Conservation (phyloP, 2,329 filamentous ascomycete genomes). For the Xylaria sp. region DNA sequence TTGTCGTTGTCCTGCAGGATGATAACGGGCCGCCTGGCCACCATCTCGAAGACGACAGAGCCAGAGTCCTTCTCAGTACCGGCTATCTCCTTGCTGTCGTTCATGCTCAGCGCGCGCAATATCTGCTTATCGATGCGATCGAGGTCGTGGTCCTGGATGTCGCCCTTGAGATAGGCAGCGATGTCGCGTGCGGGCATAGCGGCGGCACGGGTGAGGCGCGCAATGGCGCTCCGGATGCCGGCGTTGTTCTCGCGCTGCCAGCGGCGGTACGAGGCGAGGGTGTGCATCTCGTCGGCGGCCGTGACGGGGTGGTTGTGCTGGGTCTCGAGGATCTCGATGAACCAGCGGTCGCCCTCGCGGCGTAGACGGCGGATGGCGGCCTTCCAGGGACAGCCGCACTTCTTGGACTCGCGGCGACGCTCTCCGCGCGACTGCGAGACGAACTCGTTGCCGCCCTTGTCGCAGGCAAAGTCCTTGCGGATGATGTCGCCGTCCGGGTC, state of each 20-base stretch:
- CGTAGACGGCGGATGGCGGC: slow-evolving; percentile 46
- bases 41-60: slow-evolving; percentile 43
- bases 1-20: slow-evolving; percentile 40
- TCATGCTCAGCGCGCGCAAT: slow-evolving; percentile 46
- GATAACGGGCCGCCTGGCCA: slow-evolving; percentile 45
- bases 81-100: slow-evolving; percentile 42
- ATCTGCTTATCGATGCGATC: slow-evolving; percentile 47
- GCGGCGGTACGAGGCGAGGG: slow-evolving; percentile 47
- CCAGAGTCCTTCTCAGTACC: slow-evolving; percentile 34
- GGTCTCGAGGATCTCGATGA: slow-evolving; percentile 46
- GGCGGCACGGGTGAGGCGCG: slow-evolving; percentile 43
- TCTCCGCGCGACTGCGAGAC: slow-evolving; percentile 48
- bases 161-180: slow-evolving; percentile 46
- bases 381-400: slow-evolving; percentile 48
- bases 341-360: slow-evolving; percentile 48
- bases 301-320: slow-evolving; percentile 48
- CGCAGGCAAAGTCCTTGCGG: slow-evolving; percentile 48
- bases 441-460: slow-evolving; percentile 48
- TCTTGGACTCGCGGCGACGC: slow-evolving; percentile 46
- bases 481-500: slow-evolving; percentile 47
- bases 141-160: slow-evolving; percentile 42
- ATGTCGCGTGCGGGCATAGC: slow-evolving; percentile 46
- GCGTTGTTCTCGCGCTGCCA: slow-evolving; percentile 49
- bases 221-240: slow-evolving; percentile 45
- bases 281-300: slow-evolving; percentile 46